Evolutionary conservation across 2,329 filamentous ascomycete genomes (phyloP).

Genomic region (Penicillium sp.): DNA sequence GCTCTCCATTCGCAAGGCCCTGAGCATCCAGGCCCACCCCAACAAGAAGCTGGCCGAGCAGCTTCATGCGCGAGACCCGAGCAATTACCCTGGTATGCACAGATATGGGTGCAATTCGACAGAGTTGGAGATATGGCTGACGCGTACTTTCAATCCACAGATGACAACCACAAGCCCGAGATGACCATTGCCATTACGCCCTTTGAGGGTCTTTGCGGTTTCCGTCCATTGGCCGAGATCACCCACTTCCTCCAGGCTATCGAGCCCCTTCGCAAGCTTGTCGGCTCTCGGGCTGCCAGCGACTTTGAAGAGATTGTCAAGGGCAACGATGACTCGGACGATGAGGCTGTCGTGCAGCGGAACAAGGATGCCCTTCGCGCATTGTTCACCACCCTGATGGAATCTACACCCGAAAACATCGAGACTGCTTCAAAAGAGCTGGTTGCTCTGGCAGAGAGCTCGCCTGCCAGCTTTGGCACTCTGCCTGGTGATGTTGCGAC

Average conservation of each 20-base stretch:
- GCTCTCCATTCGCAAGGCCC: constrained; percentile 90
- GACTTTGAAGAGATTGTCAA: constrained; percentile 63
- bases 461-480: constrained; percentile 75
- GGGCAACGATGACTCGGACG: constrained; percentile 60
- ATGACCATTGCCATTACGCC: constrained; percentile 98
- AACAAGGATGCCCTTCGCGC: constrained; percentile 82
- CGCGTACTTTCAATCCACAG: constrained; percentile 44
- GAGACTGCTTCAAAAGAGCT: constrained; percentile 70
- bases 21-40: constrained; percentile 96
- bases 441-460: constrained; percentile 70
- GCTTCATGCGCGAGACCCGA: constrained; percentile 82
- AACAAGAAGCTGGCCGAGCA: constrained; percentile 93
- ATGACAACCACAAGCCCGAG: constrained; percentile 99
- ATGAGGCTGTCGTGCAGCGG: constrained; percentile 53
- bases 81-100: constrained; percentile 78
- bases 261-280: constrained; percentile 67
- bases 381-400: constrained; percentile 81
- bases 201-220: constrained; percentile 95
- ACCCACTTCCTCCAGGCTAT: constrained; percentile 78
- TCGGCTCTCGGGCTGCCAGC: constrained; percentile 61
- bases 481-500: constrained; percentile 41
- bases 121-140: background rate
- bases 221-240: constrained; percentile 86
- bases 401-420: constrained; percentile 70
- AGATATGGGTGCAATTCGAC: background rate